These are phyloP conservation scores for Phytophthora nicotianae DNA, from an alignment of 352 stramenopile species.

Conservation along the genomic window DNA sequence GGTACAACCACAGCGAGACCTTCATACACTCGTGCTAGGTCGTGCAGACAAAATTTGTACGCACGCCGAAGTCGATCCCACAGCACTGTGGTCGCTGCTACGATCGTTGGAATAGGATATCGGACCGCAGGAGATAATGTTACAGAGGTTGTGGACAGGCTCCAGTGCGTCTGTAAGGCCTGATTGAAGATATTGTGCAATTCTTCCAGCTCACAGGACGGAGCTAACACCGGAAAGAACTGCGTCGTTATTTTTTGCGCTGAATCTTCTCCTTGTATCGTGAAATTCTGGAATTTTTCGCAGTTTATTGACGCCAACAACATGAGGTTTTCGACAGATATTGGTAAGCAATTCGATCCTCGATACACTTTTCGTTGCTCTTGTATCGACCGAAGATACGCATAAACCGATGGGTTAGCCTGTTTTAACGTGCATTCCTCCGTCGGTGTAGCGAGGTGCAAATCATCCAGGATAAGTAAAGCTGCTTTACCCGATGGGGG, in stretches of 20 bases:
- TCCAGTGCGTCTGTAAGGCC: conserved; percentile 23
- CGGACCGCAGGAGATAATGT: conserved; percentile 24
- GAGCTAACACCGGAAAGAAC: conserved; percentile 44
- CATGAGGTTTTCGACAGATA: conserved; percentile 42
- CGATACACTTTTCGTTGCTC: conserved; percentile 39
- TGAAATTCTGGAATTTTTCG: conserved; percentile 1
- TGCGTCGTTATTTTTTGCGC: conserved; percentile 24
- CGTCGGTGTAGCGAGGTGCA: conserved; percentile 40
- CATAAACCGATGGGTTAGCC: conserved; percentile 24
- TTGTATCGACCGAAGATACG: conserved; percentile 42
- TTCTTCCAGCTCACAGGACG: conserved; percentile 29
- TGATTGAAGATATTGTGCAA: conserved; percentile 44
- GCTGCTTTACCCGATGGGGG: conserved; percentile 59
- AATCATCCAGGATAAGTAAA: conserved; percentile 58
- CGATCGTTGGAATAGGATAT: conserved; percentile 31
- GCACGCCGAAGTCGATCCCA: conserved; percentile 51
- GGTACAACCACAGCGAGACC: conserved; percentile 47
- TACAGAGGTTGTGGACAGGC: neutral
- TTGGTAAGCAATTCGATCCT: conserved; percentile 18
- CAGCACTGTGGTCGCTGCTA: conserved; percentile 50
- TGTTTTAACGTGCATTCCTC: neutral
- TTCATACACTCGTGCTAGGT: conserved; percentile 53
- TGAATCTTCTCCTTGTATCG: conserved; percentile 10
- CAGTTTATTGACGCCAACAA: conserved; percentile 37
- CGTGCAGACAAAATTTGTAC: conserved; percentile 51